Base-by-base conservation (phyloP, 306 rosid species). In the Mucuna pruriens region DNA sequence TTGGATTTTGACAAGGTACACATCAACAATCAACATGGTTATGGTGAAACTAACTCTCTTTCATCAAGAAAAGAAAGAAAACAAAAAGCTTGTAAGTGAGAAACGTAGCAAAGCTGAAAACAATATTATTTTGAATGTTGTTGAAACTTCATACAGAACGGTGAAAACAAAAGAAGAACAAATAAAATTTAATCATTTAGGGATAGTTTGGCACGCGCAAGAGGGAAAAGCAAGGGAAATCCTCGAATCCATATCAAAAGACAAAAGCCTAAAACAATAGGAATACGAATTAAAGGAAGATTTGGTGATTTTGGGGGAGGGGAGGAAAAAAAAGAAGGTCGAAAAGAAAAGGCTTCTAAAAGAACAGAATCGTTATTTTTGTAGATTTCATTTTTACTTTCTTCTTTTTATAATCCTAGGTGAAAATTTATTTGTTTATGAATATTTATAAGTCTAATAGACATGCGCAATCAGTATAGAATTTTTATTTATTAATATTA, bases 51-150 rank as follows among this genome's bases (percentile, higher is more conserved):
- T 4, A 75, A 58, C 38, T 23, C 38, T 23, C 70, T 58, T 75
- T 75, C 57, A 15, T 23, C 19, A 49, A 48, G 11, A 17, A 31
- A 49, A 45, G 16, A 16, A 6, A 23, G 13, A 71, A 29, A 19
- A 51, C 15, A 33, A 9, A 54, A 57, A 55, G 54, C 6, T 39
- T 55, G 67, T 13, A 23, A 17, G 25, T 39, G 20, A 74, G 3
- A 74, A 55, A 40, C 46, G 2, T 9, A 2, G 17, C 68, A 57
- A 57, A 74, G 57, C 40, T 40, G 15, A 57, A 39, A 23, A 23
- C 55, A 38, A 74, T 57, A 39, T 8, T 67, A 67, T 39, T 65
- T 65, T 65, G 4, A 57, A 23, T 74, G 79, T 54, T 55, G 68
- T 74, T 55, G 25, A 22, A 49, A 22, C 25, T 38, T 74, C 13